These are phyloP conservation scores for Daldinia sp. DNA, from an alignment of 2,329 filamentous ascomycete genomes.

Conservation along the genomic window DNA sequence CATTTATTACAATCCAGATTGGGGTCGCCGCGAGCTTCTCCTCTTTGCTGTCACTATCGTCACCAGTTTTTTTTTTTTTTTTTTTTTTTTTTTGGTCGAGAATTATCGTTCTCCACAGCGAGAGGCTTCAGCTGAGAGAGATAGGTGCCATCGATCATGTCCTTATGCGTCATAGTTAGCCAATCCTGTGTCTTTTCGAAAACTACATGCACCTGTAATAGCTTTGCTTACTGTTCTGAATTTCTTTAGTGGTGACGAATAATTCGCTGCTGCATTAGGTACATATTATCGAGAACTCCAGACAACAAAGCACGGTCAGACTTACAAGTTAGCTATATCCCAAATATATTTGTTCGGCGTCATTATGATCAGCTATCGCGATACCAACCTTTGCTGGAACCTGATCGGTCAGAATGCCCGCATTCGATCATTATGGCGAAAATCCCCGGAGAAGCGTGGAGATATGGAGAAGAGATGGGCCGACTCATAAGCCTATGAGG, in stretches of 20 bases:
- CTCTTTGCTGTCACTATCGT: constrained; percentile 9
- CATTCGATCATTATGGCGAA: constrained; percentile 14
- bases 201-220: neutral
- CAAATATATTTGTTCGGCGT: neutral
- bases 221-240: constrained; percentile 32
- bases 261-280: too few species aligned
- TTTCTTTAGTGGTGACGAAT: neutral
- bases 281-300: too few species aligned
- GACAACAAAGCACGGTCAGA: neutral
- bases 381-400: neutral
- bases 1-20: constrained; percentile 6
- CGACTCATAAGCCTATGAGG: constrained; percentile 8
- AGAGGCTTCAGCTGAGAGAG: constrained; percentile 2
- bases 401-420: constrained; percentile 7
- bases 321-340: neutral
- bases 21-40: neutral
- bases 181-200: constrained; percentile 1
- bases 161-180: constrained; percentile 19
- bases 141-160: constrained; percentile 11
- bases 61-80: constrained; percentile 12
- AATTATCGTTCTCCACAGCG: neutral
- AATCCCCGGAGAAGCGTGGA: constrained; percentile 16
- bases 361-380: neutral
- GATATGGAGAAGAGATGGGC: constrained; percentile 3
- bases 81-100: neutral